Conservation (phyloP, 1,284 basidiomycete genomes). For the Trametes versicolor region DNA sequence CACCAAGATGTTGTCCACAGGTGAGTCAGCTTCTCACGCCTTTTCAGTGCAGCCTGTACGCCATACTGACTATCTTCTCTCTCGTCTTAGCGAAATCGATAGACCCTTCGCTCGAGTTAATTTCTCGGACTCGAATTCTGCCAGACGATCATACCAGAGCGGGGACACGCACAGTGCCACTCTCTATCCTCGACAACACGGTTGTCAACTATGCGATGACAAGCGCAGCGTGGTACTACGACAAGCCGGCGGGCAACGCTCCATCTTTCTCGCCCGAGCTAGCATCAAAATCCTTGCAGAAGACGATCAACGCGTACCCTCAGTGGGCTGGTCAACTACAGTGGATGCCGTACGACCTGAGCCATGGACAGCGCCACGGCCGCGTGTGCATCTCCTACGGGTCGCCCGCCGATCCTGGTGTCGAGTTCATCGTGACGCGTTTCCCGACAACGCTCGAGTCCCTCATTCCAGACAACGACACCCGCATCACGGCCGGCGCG, state of each 20-base stretch:
- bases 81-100: not conserved
- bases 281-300: constrained; percentile 41
- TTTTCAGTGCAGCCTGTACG: no score
- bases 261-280: constrained; percentile 19
- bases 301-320: constrained; percentile 48
- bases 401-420: constrained; percentile 47
- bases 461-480: constrained; percentile 37
- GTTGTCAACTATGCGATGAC: constrained; percentile 42
- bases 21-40: not conserved
- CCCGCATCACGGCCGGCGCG: constrained; percentile 27
- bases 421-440: constrained; percentile 46
- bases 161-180: constrained; percentile 26
- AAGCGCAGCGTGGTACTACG: constrained; percentile 46
- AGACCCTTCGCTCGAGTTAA: not conserved
- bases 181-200: constrained; percentile 48
- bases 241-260: constrained; percentile 24
- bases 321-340: constrained; percentile 52
- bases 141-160: not conserved
- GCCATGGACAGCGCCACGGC: constrained; percentile 42
- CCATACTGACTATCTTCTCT: no score
- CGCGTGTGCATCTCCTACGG: constrained; percentile 49
- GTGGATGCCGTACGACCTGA: constrained; percentile 40
- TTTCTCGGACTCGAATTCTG: not conserved
- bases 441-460: constrained; percentile 33
- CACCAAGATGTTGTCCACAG: not conserved